A percentile compares a stretch with the other conserved stretches of the same genome.
Conservation (phyloP, 345 rosid species). For the Arabidopsis arenosa region DNA sequence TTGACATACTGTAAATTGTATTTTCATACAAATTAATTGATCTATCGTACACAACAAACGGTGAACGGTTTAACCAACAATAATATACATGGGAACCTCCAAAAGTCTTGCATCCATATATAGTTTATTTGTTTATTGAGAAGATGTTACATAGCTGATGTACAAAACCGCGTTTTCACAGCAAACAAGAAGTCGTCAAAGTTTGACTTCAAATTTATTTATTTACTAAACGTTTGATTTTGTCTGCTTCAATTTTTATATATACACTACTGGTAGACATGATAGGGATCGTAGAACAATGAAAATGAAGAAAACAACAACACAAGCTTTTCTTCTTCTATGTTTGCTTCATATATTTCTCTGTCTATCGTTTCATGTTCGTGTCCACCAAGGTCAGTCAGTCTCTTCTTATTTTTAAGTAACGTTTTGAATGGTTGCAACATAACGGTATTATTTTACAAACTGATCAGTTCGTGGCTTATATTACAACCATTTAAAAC, state of each 20-base stretch:
- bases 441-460: not conserved
- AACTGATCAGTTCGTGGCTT: not conserved
- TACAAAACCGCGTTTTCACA: slow-evolving; percentile 26
- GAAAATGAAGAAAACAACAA: slow-evolving; percentile 31
- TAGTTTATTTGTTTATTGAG: not conserved
- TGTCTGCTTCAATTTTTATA: slow-evolving; percentile 7
- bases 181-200: slow-evolving; percentile 16
- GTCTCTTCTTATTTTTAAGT: slow-evolving; percentile 5
- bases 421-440: not conserved
- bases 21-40: too few relatives aligned
- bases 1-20: too few relatives aligned
- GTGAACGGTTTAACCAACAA: not conserved
- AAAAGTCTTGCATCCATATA: not conserved
- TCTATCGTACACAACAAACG: not conserved
- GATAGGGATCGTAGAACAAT: not conserved
- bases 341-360: slow-evolving; percentile 29
- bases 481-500: not conserved
- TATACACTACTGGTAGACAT: not conserved
- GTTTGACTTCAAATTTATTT: slow-evolving; percentile 6
- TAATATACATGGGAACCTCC: not conserved
- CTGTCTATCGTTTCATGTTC: slow-evolving; percentile 16
- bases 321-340: slow-evolving; percentile 26
- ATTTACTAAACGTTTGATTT: slow-evolving; percentile 5
- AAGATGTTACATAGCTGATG: slow-evolving; percentile 21
- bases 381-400: slow-evolving; percentile 27